Evolutionary conservation across 495 filamentous ascomycete genomes (phyloP), one percentile per base, ranked within the genome.

Genomic region (Talaromyces trachyspermus): DNA sequence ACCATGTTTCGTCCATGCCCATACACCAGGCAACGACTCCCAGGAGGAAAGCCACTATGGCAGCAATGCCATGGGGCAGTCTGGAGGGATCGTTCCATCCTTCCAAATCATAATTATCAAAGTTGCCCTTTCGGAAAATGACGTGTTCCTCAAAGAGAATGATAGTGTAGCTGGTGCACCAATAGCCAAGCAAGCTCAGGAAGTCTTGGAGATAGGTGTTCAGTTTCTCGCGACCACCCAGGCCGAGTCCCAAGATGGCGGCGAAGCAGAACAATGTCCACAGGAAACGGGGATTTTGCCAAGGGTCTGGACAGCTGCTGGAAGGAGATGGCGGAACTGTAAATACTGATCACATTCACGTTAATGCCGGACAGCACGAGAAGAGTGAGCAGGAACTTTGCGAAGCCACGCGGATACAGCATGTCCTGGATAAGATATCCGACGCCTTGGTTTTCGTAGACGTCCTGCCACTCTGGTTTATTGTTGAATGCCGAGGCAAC

Each of bases 101-200:
- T 33, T 65, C 61, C 10, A 69, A 54, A 43, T 69, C 63, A 25
- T 69, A 70, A 46, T 64, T 67, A 17, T 63, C 58, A 14, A 74
- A 57, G 32, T 60, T 68, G 37, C 64, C 63, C 18, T 66, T 66
- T 12, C 80, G 72, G 65, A 84, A 83, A 33, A 72, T 43, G 49
- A 76, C 77, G 57, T 85, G 78, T 49, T 85, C 81, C 9, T 62
- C 59, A 49, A 80, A 69, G 3, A 84, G 49, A 49, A 83, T 78
- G 46, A 75, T 64, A 26, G 76, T 74, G 56, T 76, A 80, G 2
- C 68, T 68, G 10, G 77, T 76, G 43, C 69, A 72, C 73, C 77
- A 80, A 59, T 82, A 83, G 5, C 79, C 76, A 15, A 83, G 62
- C 26, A 81, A 55, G 8, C 70, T 69, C 18, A 83, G 67, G 58